Base-by-base conservation (phyloP, 1,284 basidiomycete genomes). In the Rhodotorula sp. region DNA sequence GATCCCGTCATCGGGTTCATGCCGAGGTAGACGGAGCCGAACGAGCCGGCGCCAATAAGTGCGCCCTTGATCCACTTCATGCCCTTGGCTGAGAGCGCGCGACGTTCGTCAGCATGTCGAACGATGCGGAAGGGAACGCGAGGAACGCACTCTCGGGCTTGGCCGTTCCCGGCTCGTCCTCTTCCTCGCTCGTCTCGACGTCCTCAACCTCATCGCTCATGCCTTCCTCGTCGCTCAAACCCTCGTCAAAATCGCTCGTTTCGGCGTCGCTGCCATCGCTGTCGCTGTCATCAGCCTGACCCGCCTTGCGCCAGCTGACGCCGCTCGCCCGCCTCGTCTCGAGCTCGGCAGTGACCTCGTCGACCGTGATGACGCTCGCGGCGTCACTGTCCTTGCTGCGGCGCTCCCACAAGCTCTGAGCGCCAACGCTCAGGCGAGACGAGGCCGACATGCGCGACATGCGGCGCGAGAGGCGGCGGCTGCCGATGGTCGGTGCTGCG, bases 301-400 rank as follows among this genome's bases (percentile, higher is more conserved):
- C 59, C 22, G 30, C 44, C 80, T 19, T 66, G 13, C 56, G 49
- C 68, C 68, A 76, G 39, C 66, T 69, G 11, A 64, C 71, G 67
- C 83, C 82, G 76, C 83, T 86, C 57, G 83, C 83, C 27, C 88
- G 83, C 24, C 94, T 84, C 77, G 89, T 92, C 82, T 98, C 95
- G 2, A 99, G 91, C 77, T 95, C 91, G 9, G 92, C 94, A 0
- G 95, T 98, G 76, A 99, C 96, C 81, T 99, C 93, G 78, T 99
- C 95, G 22, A 99, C 91, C 0, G 95, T 99, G 78, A 99, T 85
- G 75, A 99, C 81, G 78, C 91, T 94, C 8, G 91, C 92, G 1
- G 90, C 90, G 77, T 98, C 94, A 29, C 58, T 64, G 56, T 73
- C 73, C 39, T 64, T 67, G 64, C 69, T 68, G 3, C 66, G 27